A percentile compares a stretch with the other conserved stretches of the same genome.
Evolutionary conservation across 768 basidiomycete genomes (phyloP).

Genomic region (Serendipita sp.): DNA sequence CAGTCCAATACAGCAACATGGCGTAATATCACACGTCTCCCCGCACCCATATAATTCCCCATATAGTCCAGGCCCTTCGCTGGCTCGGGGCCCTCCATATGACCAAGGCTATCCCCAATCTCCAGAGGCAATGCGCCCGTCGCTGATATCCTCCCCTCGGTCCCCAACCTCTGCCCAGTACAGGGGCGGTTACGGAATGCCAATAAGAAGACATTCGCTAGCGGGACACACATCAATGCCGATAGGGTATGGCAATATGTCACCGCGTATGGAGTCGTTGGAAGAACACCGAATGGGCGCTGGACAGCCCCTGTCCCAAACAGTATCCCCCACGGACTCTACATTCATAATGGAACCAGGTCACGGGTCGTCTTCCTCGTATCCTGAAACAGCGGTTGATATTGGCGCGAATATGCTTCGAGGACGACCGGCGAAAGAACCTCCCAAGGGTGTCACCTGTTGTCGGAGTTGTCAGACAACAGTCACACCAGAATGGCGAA

Average conservation of each 20-base stretch:
- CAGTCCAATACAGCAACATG: not conserved
- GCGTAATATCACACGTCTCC: not conserved
- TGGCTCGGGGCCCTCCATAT: not conserved
- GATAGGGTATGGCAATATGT: not conserved
- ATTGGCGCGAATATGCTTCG: not conserved
- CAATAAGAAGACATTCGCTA: slow-evolving; percentile 1
- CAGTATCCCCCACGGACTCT: not conserved
- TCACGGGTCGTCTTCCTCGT: not conserved
- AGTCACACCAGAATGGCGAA: slow-evolving; percentile 79
- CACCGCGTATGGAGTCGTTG: not conserved
- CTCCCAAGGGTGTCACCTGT: slow-evolving; percentile 1
- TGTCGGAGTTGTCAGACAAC: slow-evolving; percentile 44
- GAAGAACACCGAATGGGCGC: slow-evolving; percentile 15
- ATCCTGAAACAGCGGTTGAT: not conserved
- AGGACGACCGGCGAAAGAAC: not conserved
- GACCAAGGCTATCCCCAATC: not conserved
- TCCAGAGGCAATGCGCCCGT: not conserved
- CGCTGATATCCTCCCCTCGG: not conserved
- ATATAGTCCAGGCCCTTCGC: not conserved
- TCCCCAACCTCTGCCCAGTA: not conserved
- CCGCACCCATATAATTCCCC: not conserved
- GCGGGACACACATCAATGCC: not conserved
- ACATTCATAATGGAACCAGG: not conserved
- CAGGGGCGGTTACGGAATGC: not conserved
- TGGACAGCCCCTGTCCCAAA: not conserved